Evolutionary conservation across 805 yeast species (phyloP).

Genomic region (Metschnikowia hibisci): DNA sequence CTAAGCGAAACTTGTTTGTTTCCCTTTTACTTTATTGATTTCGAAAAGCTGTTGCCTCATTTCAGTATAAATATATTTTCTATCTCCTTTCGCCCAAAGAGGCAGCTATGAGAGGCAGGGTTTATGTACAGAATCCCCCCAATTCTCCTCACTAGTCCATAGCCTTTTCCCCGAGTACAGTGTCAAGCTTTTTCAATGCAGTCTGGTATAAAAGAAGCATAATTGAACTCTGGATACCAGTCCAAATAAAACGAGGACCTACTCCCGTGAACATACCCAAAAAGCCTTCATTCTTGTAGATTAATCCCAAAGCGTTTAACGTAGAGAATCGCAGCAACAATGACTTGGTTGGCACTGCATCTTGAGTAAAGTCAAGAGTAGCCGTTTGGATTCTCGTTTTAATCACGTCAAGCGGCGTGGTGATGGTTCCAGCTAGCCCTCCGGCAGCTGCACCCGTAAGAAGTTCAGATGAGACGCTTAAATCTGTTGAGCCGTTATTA

Average conservation of each 20-base stretch:
- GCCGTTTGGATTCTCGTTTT: slow-evolving; percentile 94
- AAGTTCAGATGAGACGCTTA: slow-evolving; percentile 62
- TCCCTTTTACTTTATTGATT: too few relatives aligned
- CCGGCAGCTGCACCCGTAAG: slow-evolving; percentile 95
- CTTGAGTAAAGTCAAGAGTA: slow-evolving; percentile 25
- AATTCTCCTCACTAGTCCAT: background rate
- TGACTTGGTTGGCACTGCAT: background rate
- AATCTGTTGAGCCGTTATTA: slow-evolving; percentile 32
- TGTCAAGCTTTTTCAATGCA: slow-evolving; percentile 54
- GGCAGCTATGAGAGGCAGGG: background rate
- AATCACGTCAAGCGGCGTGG: slow-evolving; percentile 90
- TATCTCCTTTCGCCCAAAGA: too few relatives aligned
- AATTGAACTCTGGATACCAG: slow-evolving; percentile 88
- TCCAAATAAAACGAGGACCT: slow-evolving; percentile 96
- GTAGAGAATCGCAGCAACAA: slow-evolving; percentile 25
- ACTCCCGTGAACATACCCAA: slow-evolving; percentile 87
- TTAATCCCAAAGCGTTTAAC: slow-evolving; percentile 29
- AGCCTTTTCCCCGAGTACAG: slow-evolving; percentile 9
- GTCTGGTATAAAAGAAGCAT: slow-evolving; percentile 88
- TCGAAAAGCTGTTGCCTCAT: too few relatives aligned
- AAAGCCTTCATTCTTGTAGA: slow-evolving; percentile 72
- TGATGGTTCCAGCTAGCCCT: slow-evolving; percentile 81
- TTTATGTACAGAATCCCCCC: slow-evolving; percentile 2
- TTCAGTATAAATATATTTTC: too few relatives aligned
- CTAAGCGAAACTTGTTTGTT: too few relatives aligned